phyloP scores from a whole-genome alignment of 345 rosid genomes.

The Melaleuca alternifolia region DNA sequence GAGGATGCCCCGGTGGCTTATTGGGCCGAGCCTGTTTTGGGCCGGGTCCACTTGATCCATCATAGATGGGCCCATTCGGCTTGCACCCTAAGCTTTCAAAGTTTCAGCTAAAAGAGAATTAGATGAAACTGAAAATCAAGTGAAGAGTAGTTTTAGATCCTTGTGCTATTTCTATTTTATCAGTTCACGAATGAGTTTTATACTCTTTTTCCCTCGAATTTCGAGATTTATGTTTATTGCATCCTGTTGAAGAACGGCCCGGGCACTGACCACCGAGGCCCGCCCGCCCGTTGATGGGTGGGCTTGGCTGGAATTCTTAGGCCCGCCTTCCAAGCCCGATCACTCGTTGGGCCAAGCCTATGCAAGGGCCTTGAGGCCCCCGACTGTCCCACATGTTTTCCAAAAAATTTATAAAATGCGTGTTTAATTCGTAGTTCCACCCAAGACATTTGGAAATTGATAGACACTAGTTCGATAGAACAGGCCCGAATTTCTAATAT shows the following conservation, averaged over 20 bases:
- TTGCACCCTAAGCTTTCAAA: too few relatives aligned
- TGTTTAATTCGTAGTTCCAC: not conserved
- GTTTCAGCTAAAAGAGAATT: not conserved
- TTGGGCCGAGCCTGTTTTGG: not conserved
- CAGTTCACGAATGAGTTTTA: not conserved
- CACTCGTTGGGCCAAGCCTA: not conserved
- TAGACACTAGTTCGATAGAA: not conserved
- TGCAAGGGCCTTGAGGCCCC: not conserved
- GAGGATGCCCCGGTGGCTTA: not conserved
- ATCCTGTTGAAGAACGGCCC: not conserved
- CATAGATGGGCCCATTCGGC: not conserved
- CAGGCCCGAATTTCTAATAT: not conserved
- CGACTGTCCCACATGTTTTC: not conserved
- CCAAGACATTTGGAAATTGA: not conserved
- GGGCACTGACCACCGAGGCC: rapidly evolving
- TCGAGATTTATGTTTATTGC: not conserved
- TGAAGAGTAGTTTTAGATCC: not conserved
- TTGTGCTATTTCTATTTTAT: not conserved
- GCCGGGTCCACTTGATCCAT: not conserved
- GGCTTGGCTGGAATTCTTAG: not conserved
- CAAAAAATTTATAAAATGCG: not conserved
- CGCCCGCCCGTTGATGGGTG: not conserved
- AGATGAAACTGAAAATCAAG: not conserved
- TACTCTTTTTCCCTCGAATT: not conserved
- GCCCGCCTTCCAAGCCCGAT: not conserved